Base-by-base conservation (phyloP, 2,329 filamentous ascomycete species). In the Capronia epimyces region DNA sequence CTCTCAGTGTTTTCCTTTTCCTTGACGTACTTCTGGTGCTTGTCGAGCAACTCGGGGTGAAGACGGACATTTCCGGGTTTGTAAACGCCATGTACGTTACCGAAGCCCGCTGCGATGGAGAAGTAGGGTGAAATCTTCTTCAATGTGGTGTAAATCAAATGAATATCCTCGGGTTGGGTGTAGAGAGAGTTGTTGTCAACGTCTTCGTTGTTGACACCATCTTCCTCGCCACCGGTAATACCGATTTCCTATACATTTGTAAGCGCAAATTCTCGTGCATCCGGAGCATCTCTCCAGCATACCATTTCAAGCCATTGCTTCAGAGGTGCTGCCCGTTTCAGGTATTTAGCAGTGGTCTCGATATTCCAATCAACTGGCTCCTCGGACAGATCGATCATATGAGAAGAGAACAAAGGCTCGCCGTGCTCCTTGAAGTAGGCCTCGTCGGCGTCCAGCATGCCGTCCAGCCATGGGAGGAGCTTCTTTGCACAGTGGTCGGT, bases 291-390 rank as follows among this genome's bases (percentile, higher is more conserved):
- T 5, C 3, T 18, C 1, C 2, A 53, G 62, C 71, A 64, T 69
- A 89, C 86, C 91, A 97, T 98, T 82, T 98, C 93, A 63, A 98
- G 83, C 89, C 89, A 97, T 75, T 96, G 89, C 81, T 94, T 95
- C 88, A 96, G 89, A 64, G 90, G 89, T 43, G 89, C 89, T 68
- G 86, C 88, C 63, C 91, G 87, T 83, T 95, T 85, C 59, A 97
- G 82, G 80, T 98, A 96, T 71, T 84, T 82, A 69, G 87, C 87
- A 56, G 91, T 97, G 68, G 88, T 96, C 68, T 85, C 71, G 66
- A 98, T 86, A 82, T 98, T 97, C 75, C 80, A 89, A 56, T 93
- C 81, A 61, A 95, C 86, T 34, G 81, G 69, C 79, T 97, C 91
- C 78, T 96, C 93, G 21, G 87, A 93, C 65, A 96, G 76, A 74